phyloP scores from a whole-genome alignment of 306 rosid genomes.

The Castanea mollissima region DNA sequence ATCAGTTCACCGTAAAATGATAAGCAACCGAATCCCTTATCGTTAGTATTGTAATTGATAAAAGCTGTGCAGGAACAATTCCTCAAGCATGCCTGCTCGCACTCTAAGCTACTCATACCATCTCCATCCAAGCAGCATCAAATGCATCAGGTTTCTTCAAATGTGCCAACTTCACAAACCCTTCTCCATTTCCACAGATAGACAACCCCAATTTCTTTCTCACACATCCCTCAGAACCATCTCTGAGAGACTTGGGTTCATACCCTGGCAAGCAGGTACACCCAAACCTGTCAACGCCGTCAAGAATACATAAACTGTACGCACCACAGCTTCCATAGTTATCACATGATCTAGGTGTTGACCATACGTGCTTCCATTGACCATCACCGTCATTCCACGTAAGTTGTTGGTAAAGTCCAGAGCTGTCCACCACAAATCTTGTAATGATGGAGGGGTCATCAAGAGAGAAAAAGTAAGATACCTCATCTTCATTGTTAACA shows the following conservation, averaged over 20 bases:
- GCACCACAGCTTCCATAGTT: too few relatives aligned
- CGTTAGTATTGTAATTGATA: constrained; percentile 12
- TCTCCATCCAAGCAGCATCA: background rate
- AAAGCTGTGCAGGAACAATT: constrained; percentile 37
- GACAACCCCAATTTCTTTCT: background rate
- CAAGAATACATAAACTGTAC: too few relatives aligned
- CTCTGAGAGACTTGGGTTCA: constrained; percentile 1
- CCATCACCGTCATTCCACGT: too few relatives aligned
- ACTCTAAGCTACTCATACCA: background rate
- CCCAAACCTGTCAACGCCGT: too few relatives aligned
- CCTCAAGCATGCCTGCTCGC: constrained; percentile 13
- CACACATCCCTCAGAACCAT: constrained; percentile 4
- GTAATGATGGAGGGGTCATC: too few relatives aligned
- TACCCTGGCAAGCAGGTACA: constrained; percentile 7
- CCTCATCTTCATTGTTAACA: too few relatives aligned
- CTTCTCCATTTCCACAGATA: constrained; percentile 16
- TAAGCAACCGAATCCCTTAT: constrained; percentile 21
- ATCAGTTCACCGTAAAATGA: constrained; percentile 25
- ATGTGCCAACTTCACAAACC: background rate
- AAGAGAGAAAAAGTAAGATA: too few relatives aligned
- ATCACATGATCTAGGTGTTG: too few relatives aligned
- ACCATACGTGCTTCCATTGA: too few relatives aligned
- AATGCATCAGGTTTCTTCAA: constrained; percentile 6
- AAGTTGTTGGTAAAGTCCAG: too few relatives aligned
- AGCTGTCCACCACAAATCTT: too few relatives aligned